Percentiles rank a stretch among this genome's conserved stretches.
Conservation (phyloP, 805 yeast genomes). For the Wickerhamiella kurtzmanii region DNA sequence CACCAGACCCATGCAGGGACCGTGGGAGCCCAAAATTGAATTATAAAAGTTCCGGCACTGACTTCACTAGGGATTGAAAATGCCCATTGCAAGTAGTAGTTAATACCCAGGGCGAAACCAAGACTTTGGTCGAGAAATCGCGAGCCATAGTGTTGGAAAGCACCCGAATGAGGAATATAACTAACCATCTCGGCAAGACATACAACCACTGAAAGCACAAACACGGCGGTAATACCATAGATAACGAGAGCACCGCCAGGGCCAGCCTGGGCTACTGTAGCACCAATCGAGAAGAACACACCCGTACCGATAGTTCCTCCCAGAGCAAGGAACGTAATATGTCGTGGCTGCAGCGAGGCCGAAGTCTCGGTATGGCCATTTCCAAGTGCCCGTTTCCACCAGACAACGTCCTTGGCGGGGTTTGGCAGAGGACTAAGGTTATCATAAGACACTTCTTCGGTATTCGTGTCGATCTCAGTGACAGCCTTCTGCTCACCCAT, state of each 20-base stretch:
- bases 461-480: background rate
- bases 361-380: constrained; percentile 10
- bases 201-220: constrained; percentile 50
- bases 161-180: constrained; percentile 45
- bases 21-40: constrained; percentile 33
- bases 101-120: constrained; percentile 44
- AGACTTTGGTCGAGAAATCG: constrained; percentile 50
- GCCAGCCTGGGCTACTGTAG: constrained; percentile 18
- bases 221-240: constrained; percentile 33
- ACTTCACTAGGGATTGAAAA: constrained; percentile 34
- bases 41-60: constrained; percentile 31
- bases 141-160: constrained; percentile 48
- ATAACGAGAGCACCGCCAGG: constrained; percentile 24
- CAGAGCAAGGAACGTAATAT: constrained; percentile 57
- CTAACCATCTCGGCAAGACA: constrained; percentile 43
- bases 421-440: background rate
- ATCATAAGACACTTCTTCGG: background rate
- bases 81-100: constrained; percentile 37
- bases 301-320: constrained; percentile 75
- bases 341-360: constrained; percentile 35
- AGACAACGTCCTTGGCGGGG: background rate
- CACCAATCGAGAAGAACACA: constrained; percentile 35
- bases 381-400: constrained; percentile 6
- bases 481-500: background rate
- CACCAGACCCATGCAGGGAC: constrained; percentile 39